Conservation (phyloP, 768 basidiomycete genomes). For the Phaeolepiota aurea region DNA sequence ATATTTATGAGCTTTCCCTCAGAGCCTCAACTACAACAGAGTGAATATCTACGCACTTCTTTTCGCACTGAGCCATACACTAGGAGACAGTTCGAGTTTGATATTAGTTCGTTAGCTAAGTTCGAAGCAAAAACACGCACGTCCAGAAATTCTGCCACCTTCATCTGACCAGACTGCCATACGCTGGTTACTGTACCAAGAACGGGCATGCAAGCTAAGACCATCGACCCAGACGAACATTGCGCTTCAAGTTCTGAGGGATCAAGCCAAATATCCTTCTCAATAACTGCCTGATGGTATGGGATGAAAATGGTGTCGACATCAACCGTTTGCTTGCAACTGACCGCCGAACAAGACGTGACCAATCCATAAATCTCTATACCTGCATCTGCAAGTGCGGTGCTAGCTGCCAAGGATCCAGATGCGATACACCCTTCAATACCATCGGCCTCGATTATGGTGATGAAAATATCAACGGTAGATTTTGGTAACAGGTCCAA, state of each 20-base stretch:
- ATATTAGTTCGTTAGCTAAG: neutral
- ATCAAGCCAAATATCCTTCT: constrained; percentile 65
- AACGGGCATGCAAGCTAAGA: constrained; percentile 83
- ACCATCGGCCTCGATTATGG: constrained; percentile 87
- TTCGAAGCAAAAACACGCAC: constrained; percentile 34
- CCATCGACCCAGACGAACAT: constrained; percentile 54
- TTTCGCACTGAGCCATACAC: constrained; percentile 67
- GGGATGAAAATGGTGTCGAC: too few species aligned
- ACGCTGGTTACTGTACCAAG: constrained; percentile 73
- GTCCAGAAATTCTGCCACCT: constrained; percentile 38
- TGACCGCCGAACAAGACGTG: constrained; percentile 71
- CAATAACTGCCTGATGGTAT: constrained; percentile 60
- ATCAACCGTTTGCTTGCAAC: too few species aligned
- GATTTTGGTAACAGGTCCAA: constrained; percentile 92
- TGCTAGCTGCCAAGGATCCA: constrained; percentile 79
- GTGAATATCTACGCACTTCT: constrained; percentile 69
- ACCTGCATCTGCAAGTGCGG: constrained; percentile 88
- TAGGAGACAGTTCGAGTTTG: constrained; percentile 16
- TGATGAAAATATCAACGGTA: constrained; percentile 85
- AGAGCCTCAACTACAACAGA: constrained; percentile 67
- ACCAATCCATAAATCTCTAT: constrained; percentile 89
- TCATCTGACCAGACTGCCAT: constrained; percentile 77
- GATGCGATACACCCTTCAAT: constrained; percentile 84
- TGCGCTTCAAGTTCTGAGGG: constrained; percentile 65
- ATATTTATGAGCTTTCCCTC: constrained; percentile 28